A percentile compares a stretch with the other conserved stretches of the same genome.
These are phyloP conservation scores for Leccinum broughii DNA, from an alignment of 768 basidiomycete genomes.

Conservation along the genomic window DNA sequence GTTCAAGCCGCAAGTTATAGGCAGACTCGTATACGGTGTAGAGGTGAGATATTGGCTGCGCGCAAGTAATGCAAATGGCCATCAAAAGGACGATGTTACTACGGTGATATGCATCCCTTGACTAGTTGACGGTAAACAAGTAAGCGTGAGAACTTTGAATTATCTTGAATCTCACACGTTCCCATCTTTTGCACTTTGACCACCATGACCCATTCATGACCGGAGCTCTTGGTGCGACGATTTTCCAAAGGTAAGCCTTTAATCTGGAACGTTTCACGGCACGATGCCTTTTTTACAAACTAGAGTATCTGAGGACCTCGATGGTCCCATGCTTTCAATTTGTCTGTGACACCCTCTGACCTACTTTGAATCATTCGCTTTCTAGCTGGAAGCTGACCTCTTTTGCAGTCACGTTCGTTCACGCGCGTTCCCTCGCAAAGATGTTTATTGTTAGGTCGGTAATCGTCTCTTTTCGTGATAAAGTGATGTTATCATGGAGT, in stretches of 20 bases:
- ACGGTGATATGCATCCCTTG: not conserved
- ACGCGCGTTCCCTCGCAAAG: not conserved
- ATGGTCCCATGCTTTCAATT: slow-evolving; percentile 1
- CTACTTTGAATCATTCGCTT: not conserved
- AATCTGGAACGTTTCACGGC: not conserved
- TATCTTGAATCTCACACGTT: not conserved
- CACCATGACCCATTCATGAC: not conserved
- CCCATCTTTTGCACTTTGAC: not conserved
- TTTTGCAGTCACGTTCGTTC: not conserved
- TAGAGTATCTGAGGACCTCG: slow-evolving; percentile 14
- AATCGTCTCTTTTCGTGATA: not conserved
- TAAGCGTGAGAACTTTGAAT: slow-evolving; percentile 9
- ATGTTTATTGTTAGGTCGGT: not conserved
- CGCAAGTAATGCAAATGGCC: slow-evolving; percentile 83
- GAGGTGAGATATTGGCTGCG: slow-evolving; percentile 59
- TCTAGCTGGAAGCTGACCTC: not conserved
- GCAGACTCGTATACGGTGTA: slow-evolving; percentile 83
- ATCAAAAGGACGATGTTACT: slow-evolving; percentile 36
- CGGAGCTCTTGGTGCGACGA: not conserved
- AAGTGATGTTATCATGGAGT: slow-evolving; percentile 21
- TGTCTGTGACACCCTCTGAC: not conserved
- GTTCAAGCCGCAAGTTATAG: slow-evolving; percentile 77
- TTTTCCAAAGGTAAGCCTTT: not conserved
- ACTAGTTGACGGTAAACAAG: not conserved
- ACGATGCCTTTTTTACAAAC: slow-evolving; percentile 2